phyloP scores from a whole-genome alignment of 2,329 filamentous ascomycete genomes.

The Aureobasidium melanogenum region DNA sequence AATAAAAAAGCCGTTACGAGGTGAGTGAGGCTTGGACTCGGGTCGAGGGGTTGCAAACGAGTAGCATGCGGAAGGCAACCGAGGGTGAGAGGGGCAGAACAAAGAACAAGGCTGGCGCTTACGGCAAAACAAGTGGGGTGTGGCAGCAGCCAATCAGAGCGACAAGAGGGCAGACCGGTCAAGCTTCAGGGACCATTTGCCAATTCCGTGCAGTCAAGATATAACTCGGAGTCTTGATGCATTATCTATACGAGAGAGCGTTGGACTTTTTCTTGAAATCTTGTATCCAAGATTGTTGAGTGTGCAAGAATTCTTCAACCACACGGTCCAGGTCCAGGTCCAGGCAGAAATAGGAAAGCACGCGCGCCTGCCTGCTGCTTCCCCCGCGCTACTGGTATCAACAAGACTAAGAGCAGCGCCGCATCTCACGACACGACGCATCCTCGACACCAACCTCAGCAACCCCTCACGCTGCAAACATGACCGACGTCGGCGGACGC shows the following conservation, averaged over 20 bases:
- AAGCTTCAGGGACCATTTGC: neutral
- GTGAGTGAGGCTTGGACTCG: neutral
- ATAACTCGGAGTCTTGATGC: neutral
- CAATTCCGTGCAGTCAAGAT: neutral
- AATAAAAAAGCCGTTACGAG: neutral
- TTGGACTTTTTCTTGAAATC: neutral
- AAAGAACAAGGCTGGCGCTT: conserved; percentile 6
- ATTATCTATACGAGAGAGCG: neutral
- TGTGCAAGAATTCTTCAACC: neutral
- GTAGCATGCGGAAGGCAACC: neutral
- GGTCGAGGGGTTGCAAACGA: neutral
- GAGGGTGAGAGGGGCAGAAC: neutral
- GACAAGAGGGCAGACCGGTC: neutral
- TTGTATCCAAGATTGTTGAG: neutral
- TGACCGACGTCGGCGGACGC: conserved; percentile 57
- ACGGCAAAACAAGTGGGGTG: conserved; percentile 1
- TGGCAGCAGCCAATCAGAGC: neutral
- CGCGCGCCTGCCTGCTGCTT: neutral
- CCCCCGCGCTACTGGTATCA: neutral
- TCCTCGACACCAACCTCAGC: neutral
- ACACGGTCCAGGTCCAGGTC: neutral
- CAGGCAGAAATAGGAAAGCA: neutral
- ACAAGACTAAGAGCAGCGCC: neutral
- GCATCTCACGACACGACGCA: neutral
- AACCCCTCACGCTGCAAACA: conserved; percentile 24